Evolutionary conservation across 202 grass and related monocot genomes (phyloP).

Genomic region (Saccharum hybrid): DNA sequence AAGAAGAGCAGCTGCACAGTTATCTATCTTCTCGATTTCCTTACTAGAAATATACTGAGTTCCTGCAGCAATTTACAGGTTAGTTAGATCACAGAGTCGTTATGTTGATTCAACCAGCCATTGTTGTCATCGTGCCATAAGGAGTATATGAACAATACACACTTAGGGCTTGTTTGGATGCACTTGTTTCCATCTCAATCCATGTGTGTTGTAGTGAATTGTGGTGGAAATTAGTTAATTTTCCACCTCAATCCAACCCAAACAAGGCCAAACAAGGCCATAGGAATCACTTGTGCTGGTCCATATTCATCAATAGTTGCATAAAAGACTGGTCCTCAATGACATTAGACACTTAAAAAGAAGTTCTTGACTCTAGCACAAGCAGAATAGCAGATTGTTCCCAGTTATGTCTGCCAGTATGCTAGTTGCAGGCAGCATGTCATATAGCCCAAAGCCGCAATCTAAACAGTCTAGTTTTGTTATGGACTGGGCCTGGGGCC

Average conservation of each 20-base stretch:
- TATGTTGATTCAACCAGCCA: conserved; percentile 1
- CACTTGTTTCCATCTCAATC: too few species aligned
- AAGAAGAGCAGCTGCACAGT: conserved; percentile 81
- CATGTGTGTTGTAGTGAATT: too few species aligned
- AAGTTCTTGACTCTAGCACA: conserved; percentile 7
- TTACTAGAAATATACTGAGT: conserved; percentile 69
- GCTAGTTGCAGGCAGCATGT: not conserved
- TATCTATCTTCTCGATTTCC: conserved; percentile 79
- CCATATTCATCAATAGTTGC: not conserved
- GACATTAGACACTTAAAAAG: not conserved
- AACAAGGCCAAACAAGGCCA: too few species aligned
- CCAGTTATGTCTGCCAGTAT: not conserved
- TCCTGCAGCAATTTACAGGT: conserved; percentile 55
- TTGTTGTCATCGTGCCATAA: not conserved
- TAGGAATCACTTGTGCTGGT: not conserved
- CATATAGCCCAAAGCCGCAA: conserved; percentile 11
- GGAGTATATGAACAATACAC: too few species aligned
- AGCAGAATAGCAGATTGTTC: conserved; percentile 5
- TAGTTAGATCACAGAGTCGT: conserved; percentile 29
- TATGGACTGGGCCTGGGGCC: too few species aligned
- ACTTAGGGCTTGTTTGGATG: not conserved
- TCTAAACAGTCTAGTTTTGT: not conserved
- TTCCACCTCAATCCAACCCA: too few species aligned
- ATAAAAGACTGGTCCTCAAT: not conserved
- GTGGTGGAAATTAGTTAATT: too few species aligned